phyloP scores from a whole-genome alignment of 1,284 basidiomycete genomes.

The Albatrellus sp. region DNA sequence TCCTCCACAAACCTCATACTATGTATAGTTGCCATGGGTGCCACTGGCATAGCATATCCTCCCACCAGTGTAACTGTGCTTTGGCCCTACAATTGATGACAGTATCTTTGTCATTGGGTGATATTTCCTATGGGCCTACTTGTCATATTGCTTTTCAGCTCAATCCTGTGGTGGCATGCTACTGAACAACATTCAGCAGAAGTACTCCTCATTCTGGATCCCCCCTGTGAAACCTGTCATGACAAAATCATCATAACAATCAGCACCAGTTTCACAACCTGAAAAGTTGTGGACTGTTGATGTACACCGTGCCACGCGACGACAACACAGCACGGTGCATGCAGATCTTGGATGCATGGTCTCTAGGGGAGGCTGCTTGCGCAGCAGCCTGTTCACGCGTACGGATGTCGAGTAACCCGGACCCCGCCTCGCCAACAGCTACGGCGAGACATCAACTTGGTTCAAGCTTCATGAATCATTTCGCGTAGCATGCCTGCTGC shows the following conservation, averaged over 20 bases:
- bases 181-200: slow-evolving; percentile 45
- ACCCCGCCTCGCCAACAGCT: neutral
- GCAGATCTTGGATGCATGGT: too few species aligned
- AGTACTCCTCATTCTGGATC: slow-evolving; percentile 48
- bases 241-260: too few species aligned
- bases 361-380: slow-evolving; percentile 50
- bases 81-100: slow-evolving; percentile 32
- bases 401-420: slow-evolving; percentile 8
- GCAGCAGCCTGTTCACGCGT: slow-evolving; percentile 28
- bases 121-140: slow-evolving; percentile 51
- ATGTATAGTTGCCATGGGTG: slow-evolving; percentile 25
- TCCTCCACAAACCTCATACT: too few species aligned
- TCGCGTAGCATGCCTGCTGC: slow-evolving; percentile 53
- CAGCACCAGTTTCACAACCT: too few species aligned
- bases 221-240: slow-evolving; percentile 6
- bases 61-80: slow-evolving; percentile 42
- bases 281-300: too few species aligned
- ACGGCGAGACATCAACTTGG: slow-evolving; percentile 9
- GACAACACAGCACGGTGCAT: too few species aligned
- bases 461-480: slow-evolving; percentile 16
- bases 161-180: slow-evolving; percentile 40
- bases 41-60: slow-evolving; percentile 46
- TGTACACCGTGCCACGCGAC: too few species aligned
- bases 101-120: slow-evolving; percentile 38
- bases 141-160: slow-evolving; percentile 38